Base-by-base conservation (phyloP, 179 eudicot genomes). In the Silene noctiflora region DNA sequence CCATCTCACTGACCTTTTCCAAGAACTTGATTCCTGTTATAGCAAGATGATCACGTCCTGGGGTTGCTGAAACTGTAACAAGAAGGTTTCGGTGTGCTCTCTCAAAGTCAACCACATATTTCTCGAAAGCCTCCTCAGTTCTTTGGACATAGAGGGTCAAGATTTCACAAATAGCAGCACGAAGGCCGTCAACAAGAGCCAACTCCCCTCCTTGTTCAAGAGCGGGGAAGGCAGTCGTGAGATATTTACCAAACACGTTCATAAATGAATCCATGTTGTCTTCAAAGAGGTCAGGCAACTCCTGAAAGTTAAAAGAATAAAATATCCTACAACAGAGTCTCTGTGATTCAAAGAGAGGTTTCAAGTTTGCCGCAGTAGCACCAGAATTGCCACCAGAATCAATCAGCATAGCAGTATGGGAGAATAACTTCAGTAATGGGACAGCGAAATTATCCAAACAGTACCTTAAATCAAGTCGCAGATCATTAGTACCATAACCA, bases 251-350 rank as follows among this genome's bases (percentile, higher is more conserved):
- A 77, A 95, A 95, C 79, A 89, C 89, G 60, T 64, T 75, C 97
- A 95, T 86, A 91, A 95, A 95, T 60, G 88, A 90, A 53, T 84
- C 88, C 96, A 93, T 91, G 76, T 92, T 90, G 77, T 95, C 97
- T 87, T 95, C 99, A 86, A 95, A 95, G 79, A 83, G 87, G 81
- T 93, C 97, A 0, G 99, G 99, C 87, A 95, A 81, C 66, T 91
- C 99, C 80, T 87, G 91, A 76, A 87, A 92, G 83, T 95, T 95
- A 59, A 95, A 81, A 17, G 99, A 95, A 81, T 84, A 91, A 70
- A 91, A 95, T 31, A 95, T 91, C 84, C 97, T 81, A 80, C 99
- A 95, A 73, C 97, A 95, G 58, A 95, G 74, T 83, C 96, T 87
- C 81, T 95, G 97, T 0, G 92, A 87, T 86, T 95, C 99, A 71